Percentiles rank a stretch among this genome's conserved stretches.
phyloP scores from a whole-genome alignment of 73 alveolate species.

The Tetrahymena malaccensis region DNA sequence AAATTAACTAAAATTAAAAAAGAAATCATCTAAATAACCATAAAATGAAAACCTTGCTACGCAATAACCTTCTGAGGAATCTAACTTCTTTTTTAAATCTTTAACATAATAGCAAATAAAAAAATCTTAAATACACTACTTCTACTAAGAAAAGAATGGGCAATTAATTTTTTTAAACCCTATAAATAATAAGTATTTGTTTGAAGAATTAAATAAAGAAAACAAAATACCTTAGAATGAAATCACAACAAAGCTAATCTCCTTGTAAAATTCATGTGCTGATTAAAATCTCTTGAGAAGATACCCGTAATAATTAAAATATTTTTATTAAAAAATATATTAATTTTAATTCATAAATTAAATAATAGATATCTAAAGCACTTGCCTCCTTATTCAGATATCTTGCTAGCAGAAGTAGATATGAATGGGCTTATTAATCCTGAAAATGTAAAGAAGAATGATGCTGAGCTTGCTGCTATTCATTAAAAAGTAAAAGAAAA shows the following conservation, averaged over 20 bases:
- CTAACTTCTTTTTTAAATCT: neutral
- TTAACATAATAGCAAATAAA: neutral
- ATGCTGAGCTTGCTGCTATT: neutral
- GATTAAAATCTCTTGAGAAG: neutral
- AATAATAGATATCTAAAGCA: neutral
- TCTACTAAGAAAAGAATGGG: neutral
- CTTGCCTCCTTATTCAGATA: neutral
- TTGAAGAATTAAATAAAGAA: neutral
- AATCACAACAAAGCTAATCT: neutral
- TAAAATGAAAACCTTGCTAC: neutral
- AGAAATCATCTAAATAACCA: neutral
- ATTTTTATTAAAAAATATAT: neutral
- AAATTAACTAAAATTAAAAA: neutral
- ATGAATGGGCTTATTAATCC: neutral
- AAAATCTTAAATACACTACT: neutral
- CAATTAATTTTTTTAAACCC: neutral
- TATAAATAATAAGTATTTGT: neutral
- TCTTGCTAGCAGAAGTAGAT: neutral
- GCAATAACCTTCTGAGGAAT: neutral
- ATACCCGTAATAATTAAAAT: neutral
- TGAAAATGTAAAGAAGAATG: neutral
- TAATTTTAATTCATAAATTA: neutral
- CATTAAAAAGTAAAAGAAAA: neutral
- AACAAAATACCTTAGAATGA: neutral
- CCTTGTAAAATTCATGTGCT: neutral